Evolutionary conservation across 73 alveolate species (phyloP).

Genomic region (Paramecium pentaurelia): DNA sequence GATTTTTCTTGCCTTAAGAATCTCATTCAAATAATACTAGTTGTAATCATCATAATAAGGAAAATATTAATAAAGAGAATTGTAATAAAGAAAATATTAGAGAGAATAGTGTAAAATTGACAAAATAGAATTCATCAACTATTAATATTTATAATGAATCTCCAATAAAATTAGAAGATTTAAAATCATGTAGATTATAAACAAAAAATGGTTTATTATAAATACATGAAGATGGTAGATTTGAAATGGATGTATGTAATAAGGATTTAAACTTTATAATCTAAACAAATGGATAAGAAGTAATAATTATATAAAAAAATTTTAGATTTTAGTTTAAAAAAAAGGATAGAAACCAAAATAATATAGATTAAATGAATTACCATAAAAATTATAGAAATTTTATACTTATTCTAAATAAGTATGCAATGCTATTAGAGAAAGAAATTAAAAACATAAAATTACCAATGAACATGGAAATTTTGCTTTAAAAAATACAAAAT

Average conservation of each 20-base stretch:
- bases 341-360: not conserved
- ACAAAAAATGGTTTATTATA: not conserved
- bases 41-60: conserved; percentile 11
- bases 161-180: not conserved
- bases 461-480: conserved; percentile 26
- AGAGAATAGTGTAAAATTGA: not conserved
- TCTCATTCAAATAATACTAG: conserved; percentile 5
- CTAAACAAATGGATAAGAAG: not conserved
- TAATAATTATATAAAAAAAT: not conserved
- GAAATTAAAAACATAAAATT: not conserved
- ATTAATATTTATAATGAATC: not conserved
- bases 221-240: conserved; percentile 38
- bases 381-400: conserved; percentile 12
- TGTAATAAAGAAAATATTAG: not conserved
- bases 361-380: not conserved
- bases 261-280: not conserved
- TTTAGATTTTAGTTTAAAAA: not conserved
- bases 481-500: not conserved
- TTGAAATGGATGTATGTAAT: conserved; percentile 36
- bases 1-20: conserved; percentile 25
- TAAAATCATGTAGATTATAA: conserved; percentile 9
- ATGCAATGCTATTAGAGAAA: conserved; percentile 39
- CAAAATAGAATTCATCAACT: not conserved
- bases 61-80: not conserved
- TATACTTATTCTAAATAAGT: conserved; percentile 27